phyloP scores from a whole-genome alignment of 371 early-diverging fungal genomes.

The Sporodiniella umbellata region DNA sequence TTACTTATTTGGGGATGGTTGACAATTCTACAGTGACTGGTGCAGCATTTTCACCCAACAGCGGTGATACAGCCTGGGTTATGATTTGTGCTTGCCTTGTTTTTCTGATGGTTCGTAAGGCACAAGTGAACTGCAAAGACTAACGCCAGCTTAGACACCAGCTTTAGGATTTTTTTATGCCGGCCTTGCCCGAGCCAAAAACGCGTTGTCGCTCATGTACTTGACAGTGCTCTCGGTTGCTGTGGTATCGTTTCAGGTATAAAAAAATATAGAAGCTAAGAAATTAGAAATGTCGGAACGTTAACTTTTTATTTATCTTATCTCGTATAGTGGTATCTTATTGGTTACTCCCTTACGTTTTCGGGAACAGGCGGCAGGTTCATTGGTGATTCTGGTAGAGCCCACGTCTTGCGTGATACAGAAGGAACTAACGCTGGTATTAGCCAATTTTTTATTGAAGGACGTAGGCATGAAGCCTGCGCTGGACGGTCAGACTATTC shows the following conservation, averaged over 20 bases:
- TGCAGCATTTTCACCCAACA: constrained; percentile 19
- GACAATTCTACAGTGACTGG: constrained; percentile 4
- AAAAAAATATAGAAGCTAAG: neutral
- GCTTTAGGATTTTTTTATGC: constrained; percentile 82
- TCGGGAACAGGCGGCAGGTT: too few relatives aligned
- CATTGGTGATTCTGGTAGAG: too few relatives aligned
- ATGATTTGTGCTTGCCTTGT: constrained; percentile 45
- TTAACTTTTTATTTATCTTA: neutral
- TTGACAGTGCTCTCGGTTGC: constrained; percentile 74
- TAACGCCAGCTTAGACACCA: constrained; percentile 41
- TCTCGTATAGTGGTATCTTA: constrained; percentile 70
- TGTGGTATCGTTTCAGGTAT: constrained; percentile 74
- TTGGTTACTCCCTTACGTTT: too few relatives aligned
- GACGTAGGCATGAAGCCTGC: constrained; percentile 41
- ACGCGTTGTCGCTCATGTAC: constrained; percentile 80
- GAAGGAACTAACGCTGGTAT: too few relatives aligned
- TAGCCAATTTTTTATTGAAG: constrained; percentile 41
- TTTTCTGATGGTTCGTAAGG: constrained; percentile 34
- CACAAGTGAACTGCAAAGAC: neutral
- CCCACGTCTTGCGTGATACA: too few relatives aligned
- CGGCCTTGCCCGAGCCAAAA: constrained; percentile 78
- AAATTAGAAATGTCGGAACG: neutral
- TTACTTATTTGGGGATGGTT: constrained; percentile 2
- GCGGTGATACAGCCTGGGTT: constrained; percentile 79
- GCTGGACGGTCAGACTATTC: constrained; percentile 49